Base-by-base conservation (phyloP, 2,329 filamentous ascomycete genomes). In the Ophiocordyceps camponoti-leonardi region DNA sequence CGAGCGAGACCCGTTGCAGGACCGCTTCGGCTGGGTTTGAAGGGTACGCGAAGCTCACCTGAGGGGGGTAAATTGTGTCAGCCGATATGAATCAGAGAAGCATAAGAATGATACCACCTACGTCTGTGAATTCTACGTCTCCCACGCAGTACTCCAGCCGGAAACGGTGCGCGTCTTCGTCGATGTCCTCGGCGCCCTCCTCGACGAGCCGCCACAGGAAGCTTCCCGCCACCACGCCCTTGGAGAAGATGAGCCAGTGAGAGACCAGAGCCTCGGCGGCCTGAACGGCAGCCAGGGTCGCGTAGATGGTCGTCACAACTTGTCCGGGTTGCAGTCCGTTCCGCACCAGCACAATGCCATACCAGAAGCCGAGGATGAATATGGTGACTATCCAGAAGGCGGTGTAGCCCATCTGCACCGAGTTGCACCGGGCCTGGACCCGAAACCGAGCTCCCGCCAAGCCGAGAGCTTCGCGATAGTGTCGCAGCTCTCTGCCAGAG, bases 351-450 rank as follows among this genome's bases (percentile, higher is more conserved):
- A 75, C 66, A 26, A 81, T 74, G 0, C 87, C 88, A 53, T 88
- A 94, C 77, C 85, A 94, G 56, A 96, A 95, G 0, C 87, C 88
- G 47, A 87, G 74, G 0, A 93, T 81, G 52, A 96, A 95, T 58
- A 95, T 79, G 2, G 69, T 71, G 4, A 86, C 73, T 28, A 82
- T 79, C 66, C 87, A 79, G 52, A 93, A 75, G 42, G 81, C 79
- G 44, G 85, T 71, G 43, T 83, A 74, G 0, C 79, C 80, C 55
- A 84, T 78, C 55, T 94, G 87, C 3, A 79, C 58, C 1, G 83
- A 78, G 51, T 79, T 83, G 16, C 77, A 71, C 42, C 75, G 69
- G 0, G 82, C 82, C 56, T 90, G 84, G 16, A 73, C 64, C 12
- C 78, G 63, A 52, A 86, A 94, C 45, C 74, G 71, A 1, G 59